Conservation (phyloP, 2,329 filamentous ascomycete species). For the Penicillium sp. region DNA sequence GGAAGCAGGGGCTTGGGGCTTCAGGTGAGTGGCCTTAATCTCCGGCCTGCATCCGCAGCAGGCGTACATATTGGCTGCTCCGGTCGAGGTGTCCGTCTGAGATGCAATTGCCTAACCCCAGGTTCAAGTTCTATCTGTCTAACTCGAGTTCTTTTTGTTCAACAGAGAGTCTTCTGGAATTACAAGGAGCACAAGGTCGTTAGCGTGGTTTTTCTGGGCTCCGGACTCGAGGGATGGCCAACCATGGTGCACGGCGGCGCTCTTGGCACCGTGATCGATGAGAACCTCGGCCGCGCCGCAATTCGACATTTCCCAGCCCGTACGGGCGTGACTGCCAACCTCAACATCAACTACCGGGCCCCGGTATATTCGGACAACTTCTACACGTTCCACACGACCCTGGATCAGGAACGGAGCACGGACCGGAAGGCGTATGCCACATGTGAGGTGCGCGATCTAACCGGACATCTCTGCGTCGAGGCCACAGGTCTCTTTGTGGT, state of each 20-base stretch:
- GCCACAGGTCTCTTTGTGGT: constrained; percentile 60
- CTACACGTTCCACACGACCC: constrained; percentile 57
- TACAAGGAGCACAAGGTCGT: constrained; percentile 56
- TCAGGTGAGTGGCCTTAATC: constrained; percentile 34
- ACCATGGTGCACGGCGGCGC: constrained; percentile 68
- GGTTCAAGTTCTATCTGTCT: constrained; percentile 17
- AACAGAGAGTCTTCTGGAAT: constrained; percentile 66
- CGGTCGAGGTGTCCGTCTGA: too few species aligned
- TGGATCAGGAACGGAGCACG: constrained; percentile 40
- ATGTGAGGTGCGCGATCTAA: constrained; percentile 36
- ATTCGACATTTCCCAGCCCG: constrained; percentile 48
- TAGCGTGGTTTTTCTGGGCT: constrained; percentile 66
- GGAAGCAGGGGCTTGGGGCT: constrained; percentile 42
- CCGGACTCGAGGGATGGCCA: constrained; percentile 66
- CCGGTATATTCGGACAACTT: constrained; percentile 60
- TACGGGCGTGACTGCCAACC: constrained; percentile 56
- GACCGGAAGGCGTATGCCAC: constrained; percentile 40
- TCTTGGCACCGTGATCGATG: constrained; percentile 66
- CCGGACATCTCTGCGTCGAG: constrained; percentile 58
- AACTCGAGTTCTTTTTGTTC: constrained; percentile 25
- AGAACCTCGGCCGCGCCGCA: constrained; percentile 64
- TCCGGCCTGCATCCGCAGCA: constrained; percentile 7
- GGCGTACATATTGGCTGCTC: constrained; percentile 2
- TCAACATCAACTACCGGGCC: constrained; percentile 61
- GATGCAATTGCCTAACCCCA: constrained; percentile 19